Conservation (phyloP, 2,329 filamentous ascomycete species). For the Clarireedia hainanense region DNA sequence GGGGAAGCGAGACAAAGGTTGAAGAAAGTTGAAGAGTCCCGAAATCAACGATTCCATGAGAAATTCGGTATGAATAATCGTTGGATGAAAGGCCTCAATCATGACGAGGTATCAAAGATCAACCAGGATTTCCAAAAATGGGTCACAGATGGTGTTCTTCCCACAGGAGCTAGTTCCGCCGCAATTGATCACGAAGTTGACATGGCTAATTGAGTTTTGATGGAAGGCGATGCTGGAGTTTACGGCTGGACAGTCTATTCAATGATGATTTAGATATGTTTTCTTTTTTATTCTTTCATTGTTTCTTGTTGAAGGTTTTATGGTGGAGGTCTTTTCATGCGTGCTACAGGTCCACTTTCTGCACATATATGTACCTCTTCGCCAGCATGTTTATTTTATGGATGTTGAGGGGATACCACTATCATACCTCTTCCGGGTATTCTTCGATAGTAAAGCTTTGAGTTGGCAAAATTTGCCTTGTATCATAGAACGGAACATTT, state of each 20-base stretch:
- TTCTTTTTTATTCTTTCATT: not conserved
- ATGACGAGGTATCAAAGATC: slow-evolving; percentile 40
- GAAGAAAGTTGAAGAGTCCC: slow-evolving; percentile 28
- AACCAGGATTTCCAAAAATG: slow-evolving; percentile 40
- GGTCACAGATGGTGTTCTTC: slow-evolving; percentile 30
- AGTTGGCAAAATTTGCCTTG: not conserved
- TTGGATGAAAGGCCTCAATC: slow-evolving; percentile 42
- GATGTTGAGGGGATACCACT: not conserved
- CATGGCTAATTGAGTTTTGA: slow-evolving; percentile 2
- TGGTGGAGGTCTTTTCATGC: not conserved
- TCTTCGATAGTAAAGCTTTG: not conserved
- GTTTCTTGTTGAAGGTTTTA: not conserved
- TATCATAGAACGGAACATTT: not conserved
- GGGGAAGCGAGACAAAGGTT: slow-evolving; percentile 26
- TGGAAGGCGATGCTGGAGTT: not conserved
- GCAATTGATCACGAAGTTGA: slow-evolving; percentile 7
- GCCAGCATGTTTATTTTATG: not conserved
- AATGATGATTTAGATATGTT: not conserved
- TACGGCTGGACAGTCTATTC: not conserved
- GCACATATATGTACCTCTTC: not conserved
- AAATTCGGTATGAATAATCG: slow-evolving; percentile 44
- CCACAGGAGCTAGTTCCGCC: not conserved
- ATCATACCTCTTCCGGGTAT: not conserved
- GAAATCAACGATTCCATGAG: slow-evolving; percentile 40
- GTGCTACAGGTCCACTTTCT: not conserved